Evolutionary conservation across 352 stramenopile species (phyloP).

Genomic region (Stephanocyclus meneghinianus): DNA sequence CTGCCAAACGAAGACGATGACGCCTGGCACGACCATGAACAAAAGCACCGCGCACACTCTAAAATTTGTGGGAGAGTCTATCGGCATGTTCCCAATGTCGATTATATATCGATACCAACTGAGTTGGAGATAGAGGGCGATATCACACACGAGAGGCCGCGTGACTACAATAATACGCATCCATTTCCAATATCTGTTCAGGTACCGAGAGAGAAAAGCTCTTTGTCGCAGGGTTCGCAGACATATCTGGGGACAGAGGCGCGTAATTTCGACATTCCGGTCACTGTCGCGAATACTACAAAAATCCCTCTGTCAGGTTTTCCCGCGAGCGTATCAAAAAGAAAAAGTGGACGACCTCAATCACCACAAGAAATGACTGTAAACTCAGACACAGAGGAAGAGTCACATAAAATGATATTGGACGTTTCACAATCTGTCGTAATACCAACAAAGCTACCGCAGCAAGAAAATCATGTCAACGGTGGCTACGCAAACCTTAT

Average conservation of each 20-base stretch:
- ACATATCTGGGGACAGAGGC: not conserved
- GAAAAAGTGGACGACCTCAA: too few species aligned
- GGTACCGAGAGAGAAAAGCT: not conserved
- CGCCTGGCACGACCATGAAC: conserved; percentile 2
- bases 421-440: too few species aligned
- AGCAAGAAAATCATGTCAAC: too few species aligned
- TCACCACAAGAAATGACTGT: too few species aligned
- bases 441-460: too few species aligned
- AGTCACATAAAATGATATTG: too few species aligned
- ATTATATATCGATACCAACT: conserved; percentile 21
- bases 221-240: not conserved
- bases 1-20: not conserved
- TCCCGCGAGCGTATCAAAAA: too few species aligned
- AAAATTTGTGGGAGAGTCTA: conserved; percentile 34
- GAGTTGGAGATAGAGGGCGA: conserved; percentile 34
- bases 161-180: not conserved
- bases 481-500: not conserved
- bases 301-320: not conserved
- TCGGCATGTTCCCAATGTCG: conserved; percentile 2
- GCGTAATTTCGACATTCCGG: not conserved
- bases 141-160: not conserved
- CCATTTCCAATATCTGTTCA: not conserved
- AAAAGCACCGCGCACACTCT: conserved; percentile 12
- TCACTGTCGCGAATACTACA: not conserved
- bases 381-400: too few species aligned